Conservation (phyloP, 2,329 filamentous ascomycete species). For the Thelonectria blattea region DNA sequence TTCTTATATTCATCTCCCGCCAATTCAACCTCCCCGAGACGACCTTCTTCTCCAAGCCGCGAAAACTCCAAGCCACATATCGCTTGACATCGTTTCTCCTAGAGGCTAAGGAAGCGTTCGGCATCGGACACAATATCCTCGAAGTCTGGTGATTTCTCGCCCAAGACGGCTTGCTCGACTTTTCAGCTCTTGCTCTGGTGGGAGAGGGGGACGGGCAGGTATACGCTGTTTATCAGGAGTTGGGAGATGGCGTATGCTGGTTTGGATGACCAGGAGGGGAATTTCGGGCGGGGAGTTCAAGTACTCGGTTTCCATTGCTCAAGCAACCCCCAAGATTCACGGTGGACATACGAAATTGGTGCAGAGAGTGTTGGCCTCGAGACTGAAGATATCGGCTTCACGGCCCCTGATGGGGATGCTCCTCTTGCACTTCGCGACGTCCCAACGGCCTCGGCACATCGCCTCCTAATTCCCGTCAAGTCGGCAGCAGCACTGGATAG, state of each 20-base stretch:
- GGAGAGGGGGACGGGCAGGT: not conserved
- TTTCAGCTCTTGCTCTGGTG: not conserved
- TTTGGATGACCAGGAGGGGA: not conserved
- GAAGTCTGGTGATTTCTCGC: constrained; percentile 34
- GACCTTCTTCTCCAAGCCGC: constrained; percentile 25
- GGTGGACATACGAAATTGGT: not conserved
- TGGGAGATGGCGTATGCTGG: constrained; percentile 5
- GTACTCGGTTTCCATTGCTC: constrained; percentile 5
- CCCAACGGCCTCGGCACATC: constrained; percentile 3
- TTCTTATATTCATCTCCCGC: constrained; percentile 28
- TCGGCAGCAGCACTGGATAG: not conserved
- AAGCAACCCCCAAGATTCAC: constrained; percentile 6
- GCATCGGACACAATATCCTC: constrained; percentile 33
- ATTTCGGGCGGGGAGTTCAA: not conserved
- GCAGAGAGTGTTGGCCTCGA: constrained; percentile 5
- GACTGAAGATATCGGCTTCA: not conserved
- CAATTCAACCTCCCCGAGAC: constrained; percentile 36
- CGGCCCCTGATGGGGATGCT: not conserved
- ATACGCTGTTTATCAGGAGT: constrained; percentile 6
- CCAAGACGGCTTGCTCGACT: constrained; percentile 16
- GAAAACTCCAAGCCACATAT: constrained; percentile 6
- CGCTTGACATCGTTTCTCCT: constrained; percentile 29
- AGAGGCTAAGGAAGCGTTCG: constrained; percentile 30
- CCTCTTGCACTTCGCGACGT: not conserved
- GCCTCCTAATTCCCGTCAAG: constrained; percentile 6